Conservation (phyloP, 2,329 filamentous ascomycete genomes). For the Aspergillus glaucus region DNA sequence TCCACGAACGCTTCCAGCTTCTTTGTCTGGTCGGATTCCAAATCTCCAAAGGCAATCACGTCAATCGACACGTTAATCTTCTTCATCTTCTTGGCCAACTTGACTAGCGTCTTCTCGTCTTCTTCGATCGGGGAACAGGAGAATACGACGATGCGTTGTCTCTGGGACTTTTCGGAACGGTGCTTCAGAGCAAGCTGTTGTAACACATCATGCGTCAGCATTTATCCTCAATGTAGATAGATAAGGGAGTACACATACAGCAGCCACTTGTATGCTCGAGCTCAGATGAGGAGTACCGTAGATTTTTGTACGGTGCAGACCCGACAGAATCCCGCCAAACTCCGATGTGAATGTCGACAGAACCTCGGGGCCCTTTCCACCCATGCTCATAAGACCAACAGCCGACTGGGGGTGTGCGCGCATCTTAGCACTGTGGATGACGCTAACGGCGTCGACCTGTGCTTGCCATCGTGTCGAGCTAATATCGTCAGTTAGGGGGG, state of each 20-base stretch:
- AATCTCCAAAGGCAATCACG: conserved; percentile 89
- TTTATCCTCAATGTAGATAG: neutral
- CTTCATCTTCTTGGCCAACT: conserved; percentile 97
- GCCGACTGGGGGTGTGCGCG: conserved; percentile 94
- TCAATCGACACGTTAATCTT: conserved; percentile 93
- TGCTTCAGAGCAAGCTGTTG: conserved; percentile 88
- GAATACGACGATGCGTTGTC: conserved; percentile 94
- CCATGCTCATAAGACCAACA: conserved; percentile 98
- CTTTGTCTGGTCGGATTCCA: conserved; percentile 78
- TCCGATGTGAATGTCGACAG: conserved; percentile 94
- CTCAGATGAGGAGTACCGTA: conserved; percentile 80
- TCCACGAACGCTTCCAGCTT: conserved; percentile 94
- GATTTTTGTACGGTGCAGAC: conserved; percentile 90
- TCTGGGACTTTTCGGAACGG: conserved; percentile 93
- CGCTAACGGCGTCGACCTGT: conserved; percentile 88
- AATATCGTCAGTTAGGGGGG: conserved; percentile 30
- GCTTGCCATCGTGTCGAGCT: conserved; percentile 93
- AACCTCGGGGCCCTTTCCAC: conserved; percentile 92
- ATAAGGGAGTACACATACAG: conserved; percentile 54
- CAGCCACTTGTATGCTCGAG: conserved; percentile 90
- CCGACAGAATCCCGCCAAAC: conserved; percentile 89
- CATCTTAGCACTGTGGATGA: conserved; percentile 93
- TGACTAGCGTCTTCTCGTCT: conserved; percentile 78
- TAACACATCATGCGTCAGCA: conserved; percentile 7
- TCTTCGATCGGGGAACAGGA: conserved; percentile 89